Conservation (phyloP, 2,329 filamentous ascomycete species). For the Calonectria pseudoturangicola region DNA sequence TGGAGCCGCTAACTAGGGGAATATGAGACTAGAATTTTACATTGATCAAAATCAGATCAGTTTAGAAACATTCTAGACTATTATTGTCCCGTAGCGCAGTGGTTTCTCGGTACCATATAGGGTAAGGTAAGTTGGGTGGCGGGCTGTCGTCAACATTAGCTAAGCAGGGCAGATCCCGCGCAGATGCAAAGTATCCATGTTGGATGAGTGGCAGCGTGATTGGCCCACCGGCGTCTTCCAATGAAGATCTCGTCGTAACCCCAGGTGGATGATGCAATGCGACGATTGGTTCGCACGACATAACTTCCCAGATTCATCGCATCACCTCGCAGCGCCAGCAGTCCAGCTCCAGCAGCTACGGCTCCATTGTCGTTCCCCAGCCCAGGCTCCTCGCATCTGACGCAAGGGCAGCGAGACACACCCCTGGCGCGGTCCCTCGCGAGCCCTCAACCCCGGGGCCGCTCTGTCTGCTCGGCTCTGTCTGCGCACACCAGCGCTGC, state of each 20-base stretch:
- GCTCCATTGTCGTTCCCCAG: slow-evolving; percentile 44
- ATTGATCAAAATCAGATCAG: neutral
- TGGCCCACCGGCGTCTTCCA: slow-evolving; percentile 49
- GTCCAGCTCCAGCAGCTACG: slow-evolving; percentile 29
- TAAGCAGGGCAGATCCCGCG: slow-evolving; percentile 41
- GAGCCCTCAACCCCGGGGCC: neutral
- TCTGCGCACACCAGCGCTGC: slow-evolving; percentile 24
- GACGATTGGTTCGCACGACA: slow-evolving; percentile 50
- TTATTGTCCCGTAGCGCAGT: neutral
- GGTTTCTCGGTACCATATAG: slow-evolving; percentile 23
- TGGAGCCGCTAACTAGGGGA: slow-evolving; percentile 1
- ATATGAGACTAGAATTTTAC: neutral
- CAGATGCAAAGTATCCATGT: slow-evolving; percentile 36
- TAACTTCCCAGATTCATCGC: slow-evolving; percentile 43
- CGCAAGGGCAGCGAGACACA: slow-evolving; percentile 14
- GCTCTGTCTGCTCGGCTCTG: slow-evolving; percentile 16
- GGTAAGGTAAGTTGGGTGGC: slow-evolving; percentile 21
- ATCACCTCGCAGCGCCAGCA: slow-evolving; percentile 27
- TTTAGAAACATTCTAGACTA: slow-evolving; percentile 14
- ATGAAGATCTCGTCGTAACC: slow-evolving; percentile 48
- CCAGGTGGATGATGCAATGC: slow-evolving; percentile 52
- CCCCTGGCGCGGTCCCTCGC: slow-evolving; percentile 1
- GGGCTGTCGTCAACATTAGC: slow-evolving; percentile 43
- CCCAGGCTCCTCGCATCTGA: slow-evolving; percentile 34
- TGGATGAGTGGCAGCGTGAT: slow-evolving; percentile 39